Evolutionary conservation across 2,329 filamentous ascomycete genomes (phyloP).

Genomic region (Colletotrichum sp.): DNA sequence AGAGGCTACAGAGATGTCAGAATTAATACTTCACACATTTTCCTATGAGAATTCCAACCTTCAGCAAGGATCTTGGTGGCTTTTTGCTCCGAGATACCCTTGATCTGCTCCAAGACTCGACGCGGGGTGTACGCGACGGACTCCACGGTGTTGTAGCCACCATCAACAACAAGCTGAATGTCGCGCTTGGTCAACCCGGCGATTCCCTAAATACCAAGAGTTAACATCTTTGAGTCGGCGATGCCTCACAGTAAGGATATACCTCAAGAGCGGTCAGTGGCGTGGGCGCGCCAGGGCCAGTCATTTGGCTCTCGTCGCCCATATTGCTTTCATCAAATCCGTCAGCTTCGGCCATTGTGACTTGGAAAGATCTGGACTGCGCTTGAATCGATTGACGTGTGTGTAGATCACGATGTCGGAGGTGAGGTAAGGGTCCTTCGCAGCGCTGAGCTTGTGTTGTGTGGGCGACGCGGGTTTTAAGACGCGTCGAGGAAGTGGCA

Average conservation of each 20-base stretch:
- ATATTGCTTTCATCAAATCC: conserved; percentile 71
- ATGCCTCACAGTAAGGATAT: conserved; percentile 30
- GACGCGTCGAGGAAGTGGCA: conserved; percentile 39
- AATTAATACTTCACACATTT: conserved; percentile 6
- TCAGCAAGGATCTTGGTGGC: conserved; percentile 89
- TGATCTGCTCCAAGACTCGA: conserved; percentile 89
- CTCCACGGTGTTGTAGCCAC: conserved; percentile 94
- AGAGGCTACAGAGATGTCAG: conserved; percentile 63
- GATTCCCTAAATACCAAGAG: conserved; percentile 65
- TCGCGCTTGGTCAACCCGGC: conserved; percentile 92
- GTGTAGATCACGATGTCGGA: not conserved
- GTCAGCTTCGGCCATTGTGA: conserved; percentile 54
- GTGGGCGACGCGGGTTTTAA: not conserved
- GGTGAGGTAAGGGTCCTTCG: not conserved
- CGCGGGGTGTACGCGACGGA: conserved; percentile 91
- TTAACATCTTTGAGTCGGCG: not conserved
- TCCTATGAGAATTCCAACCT: conserved; percentile 57
- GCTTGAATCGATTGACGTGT: not conserved
- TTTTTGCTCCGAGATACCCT: conserved; percentile 97
- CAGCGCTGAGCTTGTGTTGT: not conserved
- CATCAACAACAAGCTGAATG: conserved; percentile 90
- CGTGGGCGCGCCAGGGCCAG: conserved; percentile 91
- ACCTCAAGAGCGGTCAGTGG: conserved; percentile 88
- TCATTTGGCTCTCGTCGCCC: conserved; percentile 73
- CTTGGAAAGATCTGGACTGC: not conserved